Base-by-base conservation (phyloP, 805 yeast species). In the Lipomyces lipofer region DNA sequence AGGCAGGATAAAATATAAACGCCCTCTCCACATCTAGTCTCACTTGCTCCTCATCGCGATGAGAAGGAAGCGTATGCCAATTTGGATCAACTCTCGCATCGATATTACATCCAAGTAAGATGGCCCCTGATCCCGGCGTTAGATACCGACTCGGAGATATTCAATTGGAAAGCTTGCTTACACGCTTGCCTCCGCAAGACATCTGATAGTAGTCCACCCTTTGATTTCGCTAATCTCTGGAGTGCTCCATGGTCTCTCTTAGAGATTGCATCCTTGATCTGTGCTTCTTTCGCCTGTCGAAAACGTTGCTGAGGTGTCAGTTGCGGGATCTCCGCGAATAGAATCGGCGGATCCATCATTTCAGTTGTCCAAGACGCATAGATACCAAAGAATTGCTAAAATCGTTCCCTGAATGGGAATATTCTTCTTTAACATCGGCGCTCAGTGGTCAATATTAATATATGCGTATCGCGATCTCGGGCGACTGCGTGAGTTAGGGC, bases 21-120 rank as follows among this genome's bases (percentile, higher is more conserved):
- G 95, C 81, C 48, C 99, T 72, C 19, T 80, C 80, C 2, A 88
- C 84, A 69, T 92, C 99, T 52, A 89, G 77, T 47, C 73, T 69
- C 1, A 90, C 89, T 69, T 92, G 99, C 6, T 78, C 79, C 63
- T 86, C 94, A 65, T 89, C 96, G 47, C 71, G 71, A 65, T 87
- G 95, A 2, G 74, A 72, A 0, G 72, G 72, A 43, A 76, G 61
- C 84, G 42, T 25, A 3, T 17, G 17, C 55, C 48, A 51, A 33
- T 58, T 52, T 24, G 55, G 46, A 28, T 43, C 52, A 21, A 38
- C 39, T 25, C 30, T 43, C 13, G 43, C 28, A 19, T 55, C 52
- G 12, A 47, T 47, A 30, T 58, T 54, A 33, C 60, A 58, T 3
- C 60, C 60, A 19, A 58, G 51, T 10, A 58, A 22, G 7, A 58